Base-by-base conservation (phyloP, 78 protist species). In the Dictyostelium brefeldianum region DNA sequence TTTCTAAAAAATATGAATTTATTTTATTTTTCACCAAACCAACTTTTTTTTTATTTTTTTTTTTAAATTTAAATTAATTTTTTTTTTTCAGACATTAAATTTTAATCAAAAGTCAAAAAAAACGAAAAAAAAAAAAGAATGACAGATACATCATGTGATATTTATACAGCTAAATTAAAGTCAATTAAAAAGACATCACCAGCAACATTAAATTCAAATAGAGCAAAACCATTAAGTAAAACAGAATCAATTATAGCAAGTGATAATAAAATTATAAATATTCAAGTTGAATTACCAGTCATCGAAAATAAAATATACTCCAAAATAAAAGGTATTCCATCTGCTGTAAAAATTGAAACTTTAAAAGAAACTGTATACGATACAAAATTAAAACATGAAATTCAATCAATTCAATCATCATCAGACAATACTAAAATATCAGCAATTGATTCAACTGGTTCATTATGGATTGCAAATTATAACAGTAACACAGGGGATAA, bases 281-380 rank as follows among this genome's bases (percentile, higher is more conserved):
- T 87, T 7, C 62, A 87, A 31, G 93, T 87, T n/a, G 71, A 77
- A 43, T 77, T 87, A 41, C 93, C 93, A 20, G 64, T 5, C 17
- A 27, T 59, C 5, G 27, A 59, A 7, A 57, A 22, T 47, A 87
- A 87, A 73, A 74, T 59, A 12, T 48, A 27, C 18, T 75, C 93
- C 64, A 87, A 87, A 70, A 87, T 87, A 17, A 65, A 87, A 50
- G 93, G 93, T 50, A 87, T 87, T 1, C 93, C 93, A 48, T 46
- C 93, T 50, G 84, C 93, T 25, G 41, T 87, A 50, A 74, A 22
- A 54, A 56, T 87, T 25, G 83, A 71, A 20, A 53, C 27, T 1
- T 4, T 20, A 20, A 8, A 6, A 2, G 93, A 87, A 31, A 59
- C 46, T 47, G 17, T 53, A 31, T 47, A 59, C 36, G 46, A 56